Base-by-base conservation (phyloP, 345 rosid genomes). In the Aquilaria malaccensis region DNA sequence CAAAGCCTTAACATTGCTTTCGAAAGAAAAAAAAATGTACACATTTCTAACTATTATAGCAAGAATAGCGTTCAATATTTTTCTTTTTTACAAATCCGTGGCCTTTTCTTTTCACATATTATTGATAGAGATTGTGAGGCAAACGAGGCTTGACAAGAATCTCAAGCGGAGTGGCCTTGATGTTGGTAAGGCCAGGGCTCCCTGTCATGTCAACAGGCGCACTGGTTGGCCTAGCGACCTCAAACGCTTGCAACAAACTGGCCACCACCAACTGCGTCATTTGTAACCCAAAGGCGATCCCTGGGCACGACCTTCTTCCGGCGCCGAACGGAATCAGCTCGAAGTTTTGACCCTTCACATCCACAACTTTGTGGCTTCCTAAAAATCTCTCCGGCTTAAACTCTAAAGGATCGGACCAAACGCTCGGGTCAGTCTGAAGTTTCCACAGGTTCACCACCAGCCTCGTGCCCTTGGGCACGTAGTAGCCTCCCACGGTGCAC, bases 381-480 rank as follows among this genome's bases (percentile, higher is more conserved):
- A 78, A 50, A 52, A 79, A 79, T 46, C 83, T 74, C 53, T 79
- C 73, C 0, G 80, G 83, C 59, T 53, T 66, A 57, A 76, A 76
- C 58, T 74, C 74, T 15, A 62, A 2, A 0, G 79, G 77, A 33
- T 79, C 70, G 2, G 72, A 30, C 83, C 83, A 79, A 3, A 50
- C 47, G 11, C 32, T 9, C 3, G 79, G 71, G 37, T 77, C 79
- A 1, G 55, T 69, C 4, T 74, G 79, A 10, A 80, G 46, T 63
- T 70, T 79, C 77, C 71, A 70, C 4, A 73, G n/a, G 33, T 79
- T 75, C 15, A 75, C 6, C 11, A 76, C 13, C 29, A 80, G 59
- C 43, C 70, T 33, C 6, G 79, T 71, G 33, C 74, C 73, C 56
- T 67, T 72, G 0, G 75, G 69, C 30, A 80, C 67, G 10, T 60